These are phyloP conservation scores for Pseudofabraea citricarpa DNA, from an alignment of 2,329 filamentous ascomycete species.

Conservation along the genomic window DNA sequence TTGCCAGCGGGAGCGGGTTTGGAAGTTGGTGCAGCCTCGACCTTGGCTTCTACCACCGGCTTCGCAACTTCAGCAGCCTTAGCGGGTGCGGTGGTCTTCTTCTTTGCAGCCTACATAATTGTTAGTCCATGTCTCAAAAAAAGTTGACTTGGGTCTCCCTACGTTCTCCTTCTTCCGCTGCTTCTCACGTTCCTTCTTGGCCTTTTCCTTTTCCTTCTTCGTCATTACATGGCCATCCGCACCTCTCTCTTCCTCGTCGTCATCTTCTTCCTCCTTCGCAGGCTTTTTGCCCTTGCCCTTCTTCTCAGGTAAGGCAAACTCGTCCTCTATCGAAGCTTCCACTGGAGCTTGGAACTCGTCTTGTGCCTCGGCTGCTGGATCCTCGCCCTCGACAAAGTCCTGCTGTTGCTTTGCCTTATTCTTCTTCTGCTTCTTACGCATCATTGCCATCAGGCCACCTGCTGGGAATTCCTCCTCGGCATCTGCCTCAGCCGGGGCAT, in stretches of 20 bases:
- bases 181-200: conserved; percentile 98
- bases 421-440: conserved; percentile 82
- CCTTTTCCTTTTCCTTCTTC: conserved; percentile 97
- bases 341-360: conserved; percentile 65
- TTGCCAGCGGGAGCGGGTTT: conserved; percentile 56
- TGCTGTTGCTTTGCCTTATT: conserved; percentile 78
- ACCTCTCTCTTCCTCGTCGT: conserved; percentile 45
- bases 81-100: conserved; percentile 58
- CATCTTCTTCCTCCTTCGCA: conserved; percentile 34
- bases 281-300: conserved; percentile 64
- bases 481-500: conserved; percentile 43
- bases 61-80: conserved; percentile 55
- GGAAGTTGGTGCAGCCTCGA: conserved; percentile 35
- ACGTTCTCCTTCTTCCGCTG: conserved; percentile 98
- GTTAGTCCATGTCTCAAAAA: conserved; percentile 6
- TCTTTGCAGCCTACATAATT: conserved; percentile 65
- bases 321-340: conserved; percentile 79
- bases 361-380: conserved; percentile 37
- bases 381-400: conserved; percentile 69
- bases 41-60: conserved; percentile 44
- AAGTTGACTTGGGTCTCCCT: conserved; percentile 20
- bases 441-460: conserved; percentile 69
- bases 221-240: conserved; percentile 71
- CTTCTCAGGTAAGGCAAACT: conserved; percentile 72
- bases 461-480: conserved; percentile 43